Evolutionary conservation across 2,329 filamentous ascomycete species (phyloP).

Genomic region (Emericellopsis atlantica): DNA sequence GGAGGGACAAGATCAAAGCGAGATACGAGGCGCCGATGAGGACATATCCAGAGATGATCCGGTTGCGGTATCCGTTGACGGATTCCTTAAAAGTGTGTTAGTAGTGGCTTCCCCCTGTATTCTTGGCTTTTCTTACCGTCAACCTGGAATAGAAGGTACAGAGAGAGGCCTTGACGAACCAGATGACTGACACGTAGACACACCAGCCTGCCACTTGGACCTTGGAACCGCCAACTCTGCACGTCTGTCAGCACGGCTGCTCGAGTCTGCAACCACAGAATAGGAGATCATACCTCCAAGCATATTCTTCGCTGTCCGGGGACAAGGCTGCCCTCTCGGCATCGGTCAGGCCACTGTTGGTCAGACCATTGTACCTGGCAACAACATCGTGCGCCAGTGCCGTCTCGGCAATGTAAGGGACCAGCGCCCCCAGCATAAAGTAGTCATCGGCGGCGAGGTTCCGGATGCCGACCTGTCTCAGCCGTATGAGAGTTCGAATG

Average conservation of each 20-base stretch:
- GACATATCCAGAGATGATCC: conserved; percentile 19
- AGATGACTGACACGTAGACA: conserved; percentile 35
- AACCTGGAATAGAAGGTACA: conserved; percentile 33
- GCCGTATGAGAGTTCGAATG: neutral
- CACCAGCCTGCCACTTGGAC: conserved; percentile 37
- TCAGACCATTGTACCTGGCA: conserved; percentile 29
- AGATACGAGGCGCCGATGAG: conserved; percentile 20
- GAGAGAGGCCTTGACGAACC: conserved; percentile 40
- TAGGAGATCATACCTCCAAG: conserved; percentile 5
- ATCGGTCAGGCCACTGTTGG: conserved; percentile 41
- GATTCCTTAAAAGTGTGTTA: conserved; percentile 4
- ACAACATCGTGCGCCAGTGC: conserved; percentile 32
- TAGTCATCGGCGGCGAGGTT: conserved; percentile 2
- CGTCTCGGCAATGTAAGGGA: conserved; percentile 35
- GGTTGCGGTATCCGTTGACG: conserved; percentile 11
- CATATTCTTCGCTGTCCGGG: conserved; percentile 27
- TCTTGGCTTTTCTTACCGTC: conserved; percentile 3
- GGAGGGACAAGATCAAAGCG: conserved; percentile 15
- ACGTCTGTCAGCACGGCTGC: conserved; percentile 37
- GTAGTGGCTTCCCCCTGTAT: neutral
- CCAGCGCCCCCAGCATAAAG: conserved; percentile 8
- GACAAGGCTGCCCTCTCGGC: conserved; percentile 27
- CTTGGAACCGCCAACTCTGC: conserved; percentile 32
- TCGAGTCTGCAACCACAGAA: neutral
- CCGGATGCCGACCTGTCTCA: neutral